phyloP scores from a whole-genome alignment of 208 protist genomes.

The Acanthamoeba castellanii region DNA sequence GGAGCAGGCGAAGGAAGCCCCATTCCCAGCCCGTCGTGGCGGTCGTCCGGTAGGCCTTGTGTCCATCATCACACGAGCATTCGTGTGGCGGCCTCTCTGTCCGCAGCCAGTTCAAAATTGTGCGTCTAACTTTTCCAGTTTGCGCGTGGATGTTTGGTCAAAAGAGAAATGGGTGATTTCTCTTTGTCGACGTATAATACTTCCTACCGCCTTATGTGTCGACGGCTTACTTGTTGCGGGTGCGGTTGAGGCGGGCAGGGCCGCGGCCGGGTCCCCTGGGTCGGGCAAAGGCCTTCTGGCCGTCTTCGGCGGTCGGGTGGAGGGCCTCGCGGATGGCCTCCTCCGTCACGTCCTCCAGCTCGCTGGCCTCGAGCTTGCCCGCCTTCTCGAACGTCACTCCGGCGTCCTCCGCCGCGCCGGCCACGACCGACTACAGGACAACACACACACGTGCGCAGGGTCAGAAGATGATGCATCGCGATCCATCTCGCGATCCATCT shows the following conservation, averaged over 20 bases:
- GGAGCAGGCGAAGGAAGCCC: no score
- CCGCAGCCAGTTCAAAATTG: no score
- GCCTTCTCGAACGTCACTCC: constrained; percentile 1
- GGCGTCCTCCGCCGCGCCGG: background rate
- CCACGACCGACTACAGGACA: background rate
- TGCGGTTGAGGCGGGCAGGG: constrained; percentile 11
- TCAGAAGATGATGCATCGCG: no score
- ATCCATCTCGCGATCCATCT: no score
- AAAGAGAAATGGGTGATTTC: no score
- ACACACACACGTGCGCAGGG: no score
- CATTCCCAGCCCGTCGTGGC: no score
- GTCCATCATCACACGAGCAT: no score
- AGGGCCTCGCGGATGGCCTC: background rate
- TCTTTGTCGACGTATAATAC: no score
- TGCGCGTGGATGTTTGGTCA: background rate
- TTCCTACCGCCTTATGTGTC: no score
- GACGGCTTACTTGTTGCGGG: constrained; percentile 33
- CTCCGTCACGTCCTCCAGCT: background rate
- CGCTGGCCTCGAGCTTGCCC: constrained; percentile 23
- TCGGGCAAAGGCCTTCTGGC: constrained; percentile 13
- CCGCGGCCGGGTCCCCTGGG: background rate
- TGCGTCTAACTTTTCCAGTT: background rate
- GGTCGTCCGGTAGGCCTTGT: no score
- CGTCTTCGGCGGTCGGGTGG: constrained; percentile 22
- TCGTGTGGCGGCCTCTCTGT: no score